Evolutionary conservation across 228 moss, liverwort and hornwort genomes (phyloP).

Genomic region (Sphagnum fallax): DNA sequence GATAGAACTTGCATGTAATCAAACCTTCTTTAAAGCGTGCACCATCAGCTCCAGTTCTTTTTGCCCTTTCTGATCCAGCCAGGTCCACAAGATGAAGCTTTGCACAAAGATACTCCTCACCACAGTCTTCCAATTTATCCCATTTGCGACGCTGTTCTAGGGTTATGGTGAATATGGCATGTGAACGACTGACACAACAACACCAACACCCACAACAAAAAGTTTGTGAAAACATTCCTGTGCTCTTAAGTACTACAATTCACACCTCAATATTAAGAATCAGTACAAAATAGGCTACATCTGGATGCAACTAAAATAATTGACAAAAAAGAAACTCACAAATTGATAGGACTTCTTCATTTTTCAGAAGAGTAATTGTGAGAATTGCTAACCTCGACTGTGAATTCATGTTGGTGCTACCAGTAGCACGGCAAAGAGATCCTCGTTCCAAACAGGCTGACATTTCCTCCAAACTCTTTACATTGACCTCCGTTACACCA

Average conservation of each 20-base stretch:
- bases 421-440: conserved; percentile 95
- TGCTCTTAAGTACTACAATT: no score
- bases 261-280: no score
- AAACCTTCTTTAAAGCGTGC: conserved; percentile 96
- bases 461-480: conserved; percentile 70
- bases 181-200: conserved; percentile 64
- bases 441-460: conserved; percentile 89
- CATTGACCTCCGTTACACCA: conserved; percentile 88
- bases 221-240: no score
- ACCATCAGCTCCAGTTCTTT: conserved; percentile 95
- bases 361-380: no score
- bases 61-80: conserved; percentile 94
- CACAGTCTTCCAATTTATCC: conserved; percentile 71
- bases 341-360: no score
- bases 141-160: conserved; percentile 89
- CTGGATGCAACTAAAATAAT: no score
- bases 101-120: conserved; percentile 86
- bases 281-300: no score
- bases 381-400: conserved; percentile 56
- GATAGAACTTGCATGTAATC: no score
- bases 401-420: conserved; percentile 98
- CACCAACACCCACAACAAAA: no score
- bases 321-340: no score
- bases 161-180: conserved; percentile 94
- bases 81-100: conserved; percentile 97